phyloP scores from a whole-genome alignment of 78 protist species.

The Dictyostelium purpureum region DNA sequence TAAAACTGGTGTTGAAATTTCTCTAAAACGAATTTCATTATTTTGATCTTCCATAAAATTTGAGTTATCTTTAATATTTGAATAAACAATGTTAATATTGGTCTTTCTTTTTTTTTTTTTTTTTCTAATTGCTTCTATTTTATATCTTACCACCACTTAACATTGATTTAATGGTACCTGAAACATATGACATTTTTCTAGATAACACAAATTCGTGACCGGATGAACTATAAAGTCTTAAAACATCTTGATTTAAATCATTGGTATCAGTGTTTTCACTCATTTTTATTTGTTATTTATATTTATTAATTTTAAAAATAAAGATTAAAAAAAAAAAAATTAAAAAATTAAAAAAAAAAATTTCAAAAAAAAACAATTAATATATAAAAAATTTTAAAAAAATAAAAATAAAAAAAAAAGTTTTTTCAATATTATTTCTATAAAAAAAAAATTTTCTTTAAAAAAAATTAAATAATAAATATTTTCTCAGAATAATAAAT shows the following conservation, averaged over 20 bases:
- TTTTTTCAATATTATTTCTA: no score
- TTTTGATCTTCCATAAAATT: conserved; percentile 85
- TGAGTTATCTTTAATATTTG: conserved; percentile 9
- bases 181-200: conserved; percentile 85
- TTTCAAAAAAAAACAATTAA: no score
- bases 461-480: no score
- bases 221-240: conserved; percentile 51
- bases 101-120: not conserved
- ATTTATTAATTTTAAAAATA: no score
- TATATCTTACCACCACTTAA: conserved; percentile 83
- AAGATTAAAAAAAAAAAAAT: not conserved
- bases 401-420: not conserved
- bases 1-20: conserved; percentile 82
- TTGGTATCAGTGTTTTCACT: conserved; percentile 19
- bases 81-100: no score
- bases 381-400: no score
- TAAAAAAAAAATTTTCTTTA: no score
- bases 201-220: conserved; percentile 86
- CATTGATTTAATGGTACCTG: conserved; percentile 92
- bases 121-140: not conserved
- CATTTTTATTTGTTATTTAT: not conserved
- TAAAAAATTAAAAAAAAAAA: not conserved
- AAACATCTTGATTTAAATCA: conserved; percentile 53
- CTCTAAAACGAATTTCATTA: conserved; percentile 81
- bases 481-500: no score